A percentile compares a stretch with the other conserved stretches of the same genome.
These are phyloP conservation scores for Gossypium mustelinum DNA, from an alignment of 345 rosid species.

Conservation along the genomic window DNA sequence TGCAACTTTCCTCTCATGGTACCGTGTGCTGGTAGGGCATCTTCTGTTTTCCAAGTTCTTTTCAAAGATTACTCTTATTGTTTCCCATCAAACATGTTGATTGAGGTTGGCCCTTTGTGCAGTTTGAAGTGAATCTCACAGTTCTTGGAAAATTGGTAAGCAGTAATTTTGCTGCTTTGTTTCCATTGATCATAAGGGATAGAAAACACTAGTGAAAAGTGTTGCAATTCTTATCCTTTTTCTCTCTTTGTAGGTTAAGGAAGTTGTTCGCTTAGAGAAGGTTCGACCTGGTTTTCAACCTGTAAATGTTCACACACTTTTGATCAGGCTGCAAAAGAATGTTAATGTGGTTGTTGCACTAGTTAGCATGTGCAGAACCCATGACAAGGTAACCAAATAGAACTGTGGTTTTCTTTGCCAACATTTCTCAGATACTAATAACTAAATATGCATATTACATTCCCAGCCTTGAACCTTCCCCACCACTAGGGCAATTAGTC, in stretches of 20 bases:
- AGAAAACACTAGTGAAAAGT: neutral
- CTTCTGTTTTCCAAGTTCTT: neutral
- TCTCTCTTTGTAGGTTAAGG: conserved; percentile 45
- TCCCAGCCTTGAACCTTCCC: neutral
- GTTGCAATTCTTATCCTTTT: conserved; percentile 3
- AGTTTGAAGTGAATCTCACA: conserved; percentile 77
- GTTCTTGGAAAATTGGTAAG: conserved; percentile 59
- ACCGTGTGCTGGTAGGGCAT: conserved; percentile 61
- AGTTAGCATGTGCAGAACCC: conserved; percentile 61
- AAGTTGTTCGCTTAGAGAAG: conserved; percentile 40
- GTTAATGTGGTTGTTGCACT: conserved; percentile 72
- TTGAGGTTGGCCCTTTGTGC: conserved; percentile 24
- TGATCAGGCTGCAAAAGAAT: conserved; percentile 42
- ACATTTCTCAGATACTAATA: neutral
- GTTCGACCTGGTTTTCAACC: conserved; percentile 31
- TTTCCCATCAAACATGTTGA: neutral
- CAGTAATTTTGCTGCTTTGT: conserved; percentile 6
- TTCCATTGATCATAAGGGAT: conserved; percentile 4
- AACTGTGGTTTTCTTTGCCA: conserved; percentile 6
- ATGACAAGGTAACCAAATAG: conserved; percentile 52
- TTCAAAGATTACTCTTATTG: neutral
- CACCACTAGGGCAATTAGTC: neutral
- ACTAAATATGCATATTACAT: neutral
- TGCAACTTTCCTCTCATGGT: conserved; percentile 74
- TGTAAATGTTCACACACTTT: conserved; percentile 42